Evolutionary conservation across 805 yeast genomes (phyloP).

Genomic region (Candida dajiaensis): DNA sequence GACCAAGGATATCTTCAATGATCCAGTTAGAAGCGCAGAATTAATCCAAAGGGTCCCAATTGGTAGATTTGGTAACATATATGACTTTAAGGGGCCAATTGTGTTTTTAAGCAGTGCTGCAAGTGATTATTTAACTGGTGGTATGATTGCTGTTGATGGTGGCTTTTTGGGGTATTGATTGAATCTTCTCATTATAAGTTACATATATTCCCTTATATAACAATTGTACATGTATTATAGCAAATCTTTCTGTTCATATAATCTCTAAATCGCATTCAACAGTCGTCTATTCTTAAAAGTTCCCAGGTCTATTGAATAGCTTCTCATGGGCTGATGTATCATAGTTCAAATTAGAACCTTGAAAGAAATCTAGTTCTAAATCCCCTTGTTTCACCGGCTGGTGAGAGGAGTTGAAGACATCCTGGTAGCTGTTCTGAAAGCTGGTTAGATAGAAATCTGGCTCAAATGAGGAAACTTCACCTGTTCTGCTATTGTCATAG

Average conservation of each 20-base stretch:
- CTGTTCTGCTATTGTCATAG: neutral
- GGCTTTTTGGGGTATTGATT: constrained; percentile 42
- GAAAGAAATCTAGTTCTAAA: constrained; percentile 4
- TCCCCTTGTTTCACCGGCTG: neutral
- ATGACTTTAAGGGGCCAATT: constrained; percentile 60
- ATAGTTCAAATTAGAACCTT: neutral
- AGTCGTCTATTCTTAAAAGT: neutral
- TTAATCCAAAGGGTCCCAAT: constrained; percentile 36
- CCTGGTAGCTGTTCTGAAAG: neutral
- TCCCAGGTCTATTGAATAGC: neutral
- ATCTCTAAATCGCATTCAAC: too few relatives aligned
- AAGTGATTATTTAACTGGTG: constrained; percentile 67
- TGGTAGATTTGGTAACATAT: constrained; percentile 43
- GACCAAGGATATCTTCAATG: constrained; percentile 26
- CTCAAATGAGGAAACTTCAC: neutral
- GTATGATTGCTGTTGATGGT: constrained; percentile 73
- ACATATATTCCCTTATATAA: too few relatives aligned
- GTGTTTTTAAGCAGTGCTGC: constrained; percentile 80
- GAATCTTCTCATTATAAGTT: too few relatives aligned
- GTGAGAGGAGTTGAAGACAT: neutral
- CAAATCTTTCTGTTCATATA: too few relatives aligned
- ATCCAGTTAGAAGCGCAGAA: constrained; percentile 23
- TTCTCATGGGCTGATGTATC: neutral
- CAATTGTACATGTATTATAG: too few relatives aligned
- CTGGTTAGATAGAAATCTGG: neutral